Base-by-base conservation (phyloP, 2,329 filamentous ascomycete genomes). In the Fusarium stilboides region DNA sequence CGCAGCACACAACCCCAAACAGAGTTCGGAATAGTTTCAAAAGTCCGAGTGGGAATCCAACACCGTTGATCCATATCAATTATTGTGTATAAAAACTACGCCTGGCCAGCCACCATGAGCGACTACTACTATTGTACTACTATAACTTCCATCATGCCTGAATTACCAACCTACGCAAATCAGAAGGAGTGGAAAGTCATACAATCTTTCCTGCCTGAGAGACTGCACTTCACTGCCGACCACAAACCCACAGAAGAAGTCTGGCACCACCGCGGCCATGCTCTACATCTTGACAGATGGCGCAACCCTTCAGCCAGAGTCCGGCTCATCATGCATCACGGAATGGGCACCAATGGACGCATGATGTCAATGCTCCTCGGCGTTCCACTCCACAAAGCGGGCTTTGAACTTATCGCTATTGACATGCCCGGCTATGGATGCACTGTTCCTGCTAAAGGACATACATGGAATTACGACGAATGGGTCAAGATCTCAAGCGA, bases 341-440 rank as follows among this genome's bases (percentile, higher is more conserved):
- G 60, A 0, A 49, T 63, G 58, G 60, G 60, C 5, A 63, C 60
- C 8, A 63, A 63, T 8, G 43, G 60, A 0, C 60, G 60, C 8
- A 63, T 63, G 60, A 63, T 63, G 58, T 57, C 60, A 5, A 63
- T 57, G 50, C 20, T 63, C 7, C 60, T 63, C 4, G 60, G 60
- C 6, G 50, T 63, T 0, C 58, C 60, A 5, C 60, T 63, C 1
- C 60, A 63, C n/a, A 17, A 44, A 39, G 58, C 49, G 9, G 58
- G 58, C 0, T 50, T 49, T 7, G 58, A 63, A 20, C 33, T 63
- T 8, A 43, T 63, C 8, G 58, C 60, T 0, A 63, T 63, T 5
- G 58, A 63, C 6, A 63, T 63, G 60, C 60, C 37, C 0, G 60
- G 58, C 6, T 63, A 63, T 0, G 43, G 60, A 17, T 63, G 60